Evolutionary conservation across 192 early-diverging fungal genomes (phyloP).

Genomic region (Entomortierella beljakovae): DNA sequence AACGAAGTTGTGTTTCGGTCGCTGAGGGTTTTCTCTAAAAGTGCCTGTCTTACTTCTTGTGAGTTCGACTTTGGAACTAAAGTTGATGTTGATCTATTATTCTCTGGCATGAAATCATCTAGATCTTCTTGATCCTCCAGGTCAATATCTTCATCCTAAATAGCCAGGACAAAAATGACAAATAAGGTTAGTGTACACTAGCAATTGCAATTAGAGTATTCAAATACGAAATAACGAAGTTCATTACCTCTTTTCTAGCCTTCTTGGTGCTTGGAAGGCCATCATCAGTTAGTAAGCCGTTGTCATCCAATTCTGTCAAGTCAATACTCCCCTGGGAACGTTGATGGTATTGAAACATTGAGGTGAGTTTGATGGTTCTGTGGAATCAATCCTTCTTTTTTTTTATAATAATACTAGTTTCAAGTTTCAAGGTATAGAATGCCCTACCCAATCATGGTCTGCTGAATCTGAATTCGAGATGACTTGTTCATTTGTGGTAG

Average conservation of each 20-base stretch:
- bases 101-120: constrained; percentile 1
- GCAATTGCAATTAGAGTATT: no score
- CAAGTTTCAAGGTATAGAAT: no score
- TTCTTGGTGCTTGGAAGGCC: constrained; percentile 30
- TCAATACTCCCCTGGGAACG: constrained; percentile 33
- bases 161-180: no score
- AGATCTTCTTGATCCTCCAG: constrained; percentile 1
- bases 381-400: no score
- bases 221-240: no score
- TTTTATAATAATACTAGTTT: no score
- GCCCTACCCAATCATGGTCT: constrained; percentile 38
- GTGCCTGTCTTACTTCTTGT: not conserved
- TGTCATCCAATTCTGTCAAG: constrained; percentile 21
- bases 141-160: constrained; percentile 1
- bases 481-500: not conserved
- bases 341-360: no score
- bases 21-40: not conserved
- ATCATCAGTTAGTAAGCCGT: not conserved
- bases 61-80: not conserved
- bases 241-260: constrained; percentile 33
- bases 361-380: no score
- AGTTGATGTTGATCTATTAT: not conserved
- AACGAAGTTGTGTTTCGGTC: not conserved
- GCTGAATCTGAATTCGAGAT: constrained; percentile 33
- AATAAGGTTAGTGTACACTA: no score